A percentile compares a stretch with the other conserved stretches of the same genome.
phyloP scores from a whole-genome alignment of 2,329 filamentous ascomycete genomes.

The Talaromyces islandicus region DNA sequence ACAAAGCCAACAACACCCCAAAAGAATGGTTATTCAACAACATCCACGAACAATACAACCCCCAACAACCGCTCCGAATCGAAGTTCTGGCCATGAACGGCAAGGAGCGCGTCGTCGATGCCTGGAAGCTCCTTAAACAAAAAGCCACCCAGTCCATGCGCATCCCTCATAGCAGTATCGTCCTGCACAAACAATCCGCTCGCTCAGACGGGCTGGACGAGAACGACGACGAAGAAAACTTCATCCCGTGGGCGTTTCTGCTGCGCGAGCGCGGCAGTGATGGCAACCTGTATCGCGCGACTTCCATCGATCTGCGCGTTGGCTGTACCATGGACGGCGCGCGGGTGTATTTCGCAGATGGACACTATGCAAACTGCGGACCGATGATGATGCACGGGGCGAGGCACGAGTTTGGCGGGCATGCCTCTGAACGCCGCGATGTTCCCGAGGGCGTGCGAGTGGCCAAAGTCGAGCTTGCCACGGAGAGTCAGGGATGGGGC shows the following conservation, averaged over 20 bases:
- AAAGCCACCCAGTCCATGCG: conserved; percentile 29
- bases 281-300: conserved; percentile 26
- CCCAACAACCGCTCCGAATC: conserved; percentile 23
- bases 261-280: conserved; percentile 21
- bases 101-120: conserved; percentile 20
- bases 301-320: conserved; percentile 41
- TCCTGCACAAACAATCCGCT: conserved; percentile 32
- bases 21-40: not conserved
- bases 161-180: conserved; percentile 34
- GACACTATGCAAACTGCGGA: conserved; percentile 39
- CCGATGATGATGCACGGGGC: conserved; percentile 15
- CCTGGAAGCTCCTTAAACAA: conserved; percentile 30
- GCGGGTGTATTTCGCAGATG: conserved; percentile 42
- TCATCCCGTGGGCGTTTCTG: conserved; percentile 13
- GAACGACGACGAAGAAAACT: conserved; percentile 12
- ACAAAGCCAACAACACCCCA: not conserved
- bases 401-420: conserved; percentile 24
- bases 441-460: not conserved
- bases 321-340: conserved; percentile 42
- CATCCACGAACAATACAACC: conserved; percentile 18
- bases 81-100: conserved; percentile 38
- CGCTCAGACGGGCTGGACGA: not conserved
- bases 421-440: not conserved
- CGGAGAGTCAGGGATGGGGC: not conserved
- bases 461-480: not conserved